Percentiles rank a stretch among this genome's conserved stretches.
Conservation (phyloP, 2,329 filamentous ascomycete species). For the Colletotrichum shisoi region DNA sequence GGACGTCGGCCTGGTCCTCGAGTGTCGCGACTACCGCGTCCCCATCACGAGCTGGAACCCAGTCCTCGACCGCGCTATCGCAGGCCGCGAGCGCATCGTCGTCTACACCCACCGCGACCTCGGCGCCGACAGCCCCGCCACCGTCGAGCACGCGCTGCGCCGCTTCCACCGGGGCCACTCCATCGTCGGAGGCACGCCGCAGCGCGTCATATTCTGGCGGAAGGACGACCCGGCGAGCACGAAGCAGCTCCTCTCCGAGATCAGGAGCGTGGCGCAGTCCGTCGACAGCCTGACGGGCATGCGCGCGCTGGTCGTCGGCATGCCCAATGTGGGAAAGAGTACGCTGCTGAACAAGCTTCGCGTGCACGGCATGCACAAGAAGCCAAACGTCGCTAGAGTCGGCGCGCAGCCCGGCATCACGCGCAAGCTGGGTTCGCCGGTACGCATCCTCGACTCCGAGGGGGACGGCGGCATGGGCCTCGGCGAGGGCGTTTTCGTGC, state of each 20-base stretch:
- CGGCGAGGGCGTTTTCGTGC: constrained; percentile 75
- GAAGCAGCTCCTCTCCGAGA: constrained; percentile 50
- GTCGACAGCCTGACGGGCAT: constrained; percentile 76
- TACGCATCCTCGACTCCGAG: constrained; percentile 70
- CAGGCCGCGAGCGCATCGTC: constrained; percentile 76
- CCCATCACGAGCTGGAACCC: constrained; percentile 91
- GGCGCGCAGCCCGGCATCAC: constrained; percentile 91
- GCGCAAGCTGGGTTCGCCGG: constrained; percentile 80
- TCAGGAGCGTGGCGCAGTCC: constrained; percentile 46
- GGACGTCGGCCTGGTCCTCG: constrained; percentile 85
- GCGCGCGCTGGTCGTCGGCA: constrained; percentile 87
- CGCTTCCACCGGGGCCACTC: constrained; percentile 46
- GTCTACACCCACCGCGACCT: constrained; percentile 93
- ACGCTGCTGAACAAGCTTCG: constrained; percentile 90
- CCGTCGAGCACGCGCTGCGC: constrained; percentile 44
- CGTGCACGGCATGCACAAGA: constrained; percentile 65
- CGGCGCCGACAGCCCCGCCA: constrained; percentile 52
- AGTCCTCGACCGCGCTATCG: constrained; percentile 80
- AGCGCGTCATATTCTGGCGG: constrained; percentile 56
- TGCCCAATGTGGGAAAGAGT: constrained; percentile 98
- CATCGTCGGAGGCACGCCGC: constrained; percentile 21
- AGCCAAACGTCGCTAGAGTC: constrained; percentile 76
- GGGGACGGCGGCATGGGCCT: constrained; percentile 40
- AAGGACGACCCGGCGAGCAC: constrained; percentile 49
- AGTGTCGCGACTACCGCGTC: constrained; percentile 92